Evolutionary conservation across 1,284 basidiomycete genomes (phyloP), one percentile per base, ranked within the genome.

Genomic region (Exobasidium rhododendri): DNA sequence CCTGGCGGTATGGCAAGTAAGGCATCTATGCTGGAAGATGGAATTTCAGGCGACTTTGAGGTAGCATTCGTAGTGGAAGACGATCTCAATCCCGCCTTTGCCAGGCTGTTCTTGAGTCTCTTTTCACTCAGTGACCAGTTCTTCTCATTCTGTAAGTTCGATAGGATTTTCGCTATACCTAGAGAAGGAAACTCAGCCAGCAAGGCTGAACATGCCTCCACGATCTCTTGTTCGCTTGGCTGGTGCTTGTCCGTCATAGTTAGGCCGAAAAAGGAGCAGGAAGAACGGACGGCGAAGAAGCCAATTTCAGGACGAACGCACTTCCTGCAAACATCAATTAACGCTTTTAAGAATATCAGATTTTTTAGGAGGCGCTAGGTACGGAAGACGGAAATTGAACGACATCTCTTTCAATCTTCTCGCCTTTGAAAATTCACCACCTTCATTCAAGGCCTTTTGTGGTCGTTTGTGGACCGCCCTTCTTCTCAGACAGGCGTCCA

Each of bases 81-180:
- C 17, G 46, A 14, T 22, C 63, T 22, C 22, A 74, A 57, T 22
- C 40, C 44, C 58, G 63, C 32, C 30, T 60, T 61, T 43, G 58
- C 43, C 0, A 74, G 52, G 6, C 70, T 32, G 4, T 40, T 58
- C 24, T 59, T 49, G 53, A 74, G 65, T n/a, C 61, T 56, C 22
- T 68, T 70, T 26, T 64, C 53, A 13, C 70, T 66, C 13, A 73
- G 53, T 14, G 57, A 31, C 72, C 72, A 74, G 35, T 67, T 62
- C 49, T 74, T 70, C 26, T 72, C 67, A n/a, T 61, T 59, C 14
- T 66, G 68, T 11, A 72, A 56, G 5, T 62, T 62, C 4, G 65
- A 55, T 0, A 70, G 60, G 6, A 74, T 61, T 5, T 71, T 67
- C 2, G 58, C 28, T 2, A 70, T 55, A 20, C 52, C 52, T 44